Conservation (phyloP, 345 rosid species). For the Corymbia maculata region DNA sequence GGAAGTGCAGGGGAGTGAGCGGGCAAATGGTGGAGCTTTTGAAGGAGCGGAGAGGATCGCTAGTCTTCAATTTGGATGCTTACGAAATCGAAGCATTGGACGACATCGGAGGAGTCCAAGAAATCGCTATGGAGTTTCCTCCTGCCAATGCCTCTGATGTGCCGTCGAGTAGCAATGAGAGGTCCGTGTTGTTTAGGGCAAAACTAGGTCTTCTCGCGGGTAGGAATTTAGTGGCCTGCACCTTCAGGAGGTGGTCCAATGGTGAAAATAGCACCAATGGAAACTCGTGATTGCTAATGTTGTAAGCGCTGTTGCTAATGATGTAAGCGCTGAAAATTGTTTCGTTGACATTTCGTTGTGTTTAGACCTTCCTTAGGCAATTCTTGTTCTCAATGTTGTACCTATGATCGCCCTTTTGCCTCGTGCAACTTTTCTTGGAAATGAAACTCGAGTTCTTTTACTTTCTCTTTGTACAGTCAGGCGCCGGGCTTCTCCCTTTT, state of each 20-base stretch:
- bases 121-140: slow-evolving; percentile 24
- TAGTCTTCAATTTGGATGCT: slow-evolving; percentile 58
- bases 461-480: background rate
- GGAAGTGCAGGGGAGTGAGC: slow-evolving; percentile 66
- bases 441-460: background rate
- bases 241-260: slow-evolving; percentile 49
- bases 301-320: background rate
- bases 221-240: slow-evolving; percentile 42
- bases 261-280: slow-evolving; percentile 18
- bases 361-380: background rate
- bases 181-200: slow-evolving; percentile 34
- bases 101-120: slow-evolving; percentile 31
- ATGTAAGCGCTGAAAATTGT: background rate
- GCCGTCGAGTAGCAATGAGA: slow-evolving; percentile 32
- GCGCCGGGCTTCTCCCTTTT: background rate
- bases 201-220: slow-evolving; percentile 48
- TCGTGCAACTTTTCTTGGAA: background rate
- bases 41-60: slow-evolving; percentile 31
- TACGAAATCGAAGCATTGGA: slow-evolving; percentile 23
- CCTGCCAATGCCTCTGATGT: slow-evolving; percentile 5
- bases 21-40: slow-evolving; percentile 48
- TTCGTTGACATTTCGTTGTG: background rate
- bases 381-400: background rate
- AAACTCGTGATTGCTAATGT: slow-evolving; percentile 9
- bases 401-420: background rate